Base-by-base conservation (phyloP, 371 early-diverging fungal genomes). In the Haplosporangium sp. region DNA sequence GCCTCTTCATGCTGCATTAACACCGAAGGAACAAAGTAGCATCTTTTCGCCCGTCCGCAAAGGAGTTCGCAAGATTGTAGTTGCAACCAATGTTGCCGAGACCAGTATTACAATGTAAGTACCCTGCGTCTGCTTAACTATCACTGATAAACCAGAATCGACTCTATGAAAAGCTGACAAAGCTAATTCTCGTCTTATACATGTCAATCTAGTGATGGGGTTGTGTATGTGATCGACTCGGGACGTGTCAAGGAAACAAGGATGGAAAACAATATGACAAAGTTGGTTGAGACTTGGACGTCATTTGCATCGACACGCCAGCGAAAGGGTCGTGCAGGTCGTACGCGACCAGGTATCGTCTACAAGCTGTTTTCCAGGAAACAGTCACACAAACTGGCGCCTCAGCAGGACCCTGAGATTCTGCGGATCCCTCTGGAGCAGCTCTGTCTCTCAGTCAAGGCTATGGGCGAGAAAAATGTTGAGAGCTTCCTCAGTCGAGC, bases 21-120 rank as follows among this genome's bases (percentile, higher is more conserved):
- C 94, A 1, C 87, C 90, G 8, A 89, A 89, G 46, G 88, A 89
- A 43, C 92, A 95, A 75, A 86, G 83, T 5, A 85, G 86, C 41
- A 89, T 92, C 5, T 90, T 91, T 69, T 83, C 86, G 18, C 81
- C 82, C 6, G 89, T 90, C 23, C 86, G 89, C 4, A 60, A 64
- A 0, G 86, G 88, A n/a, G 83, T 86, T 4, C 86, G 95, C 56
- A 97, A 97, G 83, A 89, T 96, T 57, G 95, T 99, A 16, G 89
- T 98, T 11, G 86, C 95, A 0, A 99, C 99, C 38, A 99, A 98
- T 59, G 95, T 99, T 46, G 96, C 98, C 0, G 99, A 99, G 80
- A 97, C 98, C 0, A 89, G 91, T 50, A 90, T 99, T 65, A 99
- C 99, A 0, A 96, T 99, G 67, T 94, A 93, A 14, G 93, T 55